Evolutionary conservation across 2,329 filamentous ascomycete genomes (phyloP).

Genomic region (Neonectria neomacrospora): DNA sequence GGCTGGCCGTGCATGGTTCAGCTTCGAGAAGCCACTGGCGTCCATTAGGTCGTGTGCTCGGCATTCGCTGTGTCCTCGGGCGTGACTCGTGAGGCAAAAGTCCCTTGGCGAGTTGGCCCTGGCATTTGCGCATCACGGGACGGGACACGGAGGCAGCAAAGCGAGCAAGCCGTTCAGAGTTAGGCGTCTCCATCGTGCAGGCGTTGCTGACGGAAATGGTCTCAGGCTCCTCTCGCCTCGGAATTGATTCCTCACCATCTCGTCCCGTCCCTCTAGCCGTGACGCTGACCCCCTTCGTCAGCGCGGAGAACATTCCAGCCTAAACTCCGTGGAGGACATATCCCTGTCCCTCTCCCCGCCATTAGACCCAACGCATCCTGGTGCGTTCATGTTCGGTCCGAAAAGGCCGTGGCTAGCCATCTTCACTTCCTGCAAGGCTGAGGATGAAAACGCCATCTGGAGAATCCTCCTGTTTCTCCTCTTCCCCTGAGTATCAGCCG

Average conservation of each 20-base stretch:
- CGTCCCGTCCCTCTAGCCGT: slow-evolving; percentile 5
- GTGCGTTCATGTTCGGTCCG: slow-evolving; percentile 39
- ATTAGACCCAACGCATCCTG: slow-evolving; percentile 34
- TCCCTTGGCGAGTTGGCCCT: not conserved
- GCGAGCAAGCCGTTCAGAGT: not conserved
- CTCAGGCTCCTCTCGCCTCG: not conserved
- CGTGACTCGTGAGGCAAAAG: slow-evolving; percentile 18
- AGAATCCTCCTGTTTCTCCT: not conserved
- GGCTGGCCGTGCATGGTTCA: slow-evolving; percentile 37
- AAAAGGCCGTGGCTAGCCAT: slow-evolving; percentile 39
- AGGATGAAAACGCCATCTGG: slow-evolving; percentile 14
- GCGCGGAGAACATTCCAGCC: slow-evolving; percentile 40
- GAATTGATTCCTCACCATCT: slow-evolving; percentile 15
- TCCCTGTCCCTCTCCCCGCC: slow-evolving; percentile 27
- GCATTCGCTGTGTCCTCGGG: not conserved
- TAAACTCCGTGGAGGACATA: not conserved
- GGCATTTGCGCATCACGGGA: not conserved
- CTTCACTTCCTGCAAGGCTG: slow-evolving; percentile 35
- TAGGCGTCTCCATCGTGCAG: not conserved
- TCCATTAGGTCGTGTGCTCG: slow-evolving; percentile 29
- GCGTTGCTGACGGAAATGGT: slow-evolving; percentile 8
- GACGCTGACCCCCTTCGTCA: slow-evolving; percentile 24
- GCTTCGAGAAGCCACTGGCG: slow-evolving; percentile 40
- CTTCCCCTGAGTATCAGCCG: not conserved
- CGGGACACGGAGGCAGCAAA: not conserved